phyloP scores from a whole-genome alignment of 1,284 basidiomycete species.

The Apiotrichum gamsii region DNA sequence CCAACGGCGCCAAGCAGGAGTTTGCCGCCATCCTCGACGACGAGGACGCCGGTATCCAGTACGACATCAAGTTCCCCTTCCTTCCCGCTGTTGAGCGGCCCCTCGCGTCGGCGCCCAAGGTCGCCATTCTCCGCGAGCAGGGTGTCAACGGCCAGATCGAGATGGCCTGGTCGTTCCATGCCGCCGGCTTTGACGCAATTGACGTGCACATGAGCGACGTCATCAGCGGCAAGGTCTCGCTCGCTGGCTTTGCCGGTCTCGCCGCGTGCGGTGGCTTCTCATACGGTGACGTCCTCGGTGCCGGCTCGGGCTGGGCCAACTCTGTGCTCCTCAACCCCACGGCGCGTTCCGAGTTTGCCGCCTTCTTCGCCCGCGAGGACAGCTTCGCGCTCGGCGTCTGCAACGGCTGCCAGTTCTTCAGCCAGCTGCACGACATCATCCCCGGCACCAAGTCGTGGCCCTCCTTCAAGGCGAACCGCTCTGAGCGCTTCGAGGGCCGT shows the following conservation, averaged over 20 bases:
- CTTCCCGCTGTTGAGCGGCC: slow-evolving; percentile 45
- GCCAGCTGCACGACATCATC: slow-evolving; percentile 76
- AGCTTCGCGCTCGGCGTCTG: slow-evolving; percentile 93
- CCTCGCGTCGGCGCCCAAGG: slow-evolving; percentile 62
- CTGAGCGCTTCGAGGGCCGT: slow-evolving; percentile 86
- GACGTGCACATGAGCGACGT: slow-evolving; percentile 99
- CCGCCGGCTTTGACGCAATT: slow-evolving; percentile 86
- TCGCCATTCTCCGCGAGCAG: slow-evolving; percentile 94
- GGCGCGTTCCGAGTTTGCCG: slow-evolving; percentile 67
- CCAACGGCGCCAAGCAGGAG: slow-evolving; percentile 71
- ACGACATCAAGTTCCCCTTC: slow-evolving; percentile 62
- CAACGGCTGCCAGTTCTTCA: slow-evolving; percentile 97
- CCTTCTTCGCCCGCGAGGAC: slow-evolving; percentile 71
- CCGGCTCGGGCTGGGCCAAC: slow-evolving; percentile 96
- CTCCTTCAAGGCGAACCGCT: slow-evolving; percentile 79
- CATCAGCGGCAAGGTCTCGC: slow-evolving; percentile 61
- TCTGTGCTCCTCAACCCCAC: slow-evolving; percentile 74
- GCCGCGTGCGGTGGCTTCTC: slow-evolving; percentile 98
- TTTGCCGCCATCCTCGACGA: slow-evolving; percentile 67
- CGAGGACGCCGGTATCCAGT: slow-evolving; percentile 65
- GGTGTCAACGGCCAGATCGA: slow-evolving; percentile 97
- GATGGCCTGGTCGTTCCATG: slow-evolving; percentile 96
- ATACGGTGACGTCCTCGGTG: slow-evolving; percentile 95
- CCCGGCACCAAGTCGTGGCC: slow-evolving; percentile 85
- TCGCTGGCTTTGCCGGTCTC: slow-evolving; percentile 72